A percentile compares a stretch with the other conserved stretches of the same genome.
Conservation (phyloP, 352 stramenopile genomes). For the Phytophthora melonis region DNA sequence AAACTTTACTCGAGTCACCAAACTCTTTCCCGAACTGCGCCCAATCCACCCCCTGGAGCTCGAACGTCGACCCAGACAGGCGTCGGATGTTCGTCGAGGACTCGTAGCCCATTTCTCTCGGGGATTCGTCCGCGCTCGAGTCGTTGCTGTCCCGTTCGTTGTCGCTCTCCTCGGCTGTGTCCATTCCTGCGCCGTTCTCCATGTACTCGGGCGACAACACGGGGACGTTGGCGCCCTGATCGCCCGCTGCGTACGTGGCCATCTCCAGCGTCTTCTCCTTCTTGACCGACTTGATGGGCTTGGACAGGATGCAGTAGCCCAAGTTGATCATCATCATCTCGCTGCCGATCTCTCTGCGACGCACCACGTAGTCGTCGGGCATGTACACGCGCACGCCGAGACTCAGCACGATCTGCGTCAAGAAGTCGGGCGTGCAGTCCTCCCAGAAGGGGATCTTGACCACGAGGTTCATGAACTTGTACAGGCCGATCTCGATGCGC, state of each 20-base stretch:
- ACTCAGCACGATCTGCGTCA: neutral
- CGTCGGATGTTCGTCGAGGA: too few relatives aligned
- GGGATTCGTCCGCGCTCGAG: too few relatives aligned
- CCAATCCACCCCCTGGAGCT: too few relatives aligned
- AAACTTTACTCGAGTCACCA: neutral
- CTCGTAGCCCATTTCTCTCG: too few relatives aligned
- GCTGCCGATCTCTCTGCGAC: neutral
- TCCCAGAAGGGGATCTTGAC: neutral
- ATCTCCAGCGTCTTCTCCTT: neutral
- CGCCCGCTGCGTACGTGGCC: too few relatives aligned
- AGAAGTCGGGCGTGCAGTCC: neutral
- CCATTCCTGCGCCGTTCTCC: too few relatives aligned
- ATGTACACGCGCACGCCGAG: neutral
- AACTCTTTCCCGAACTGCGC: neutral
- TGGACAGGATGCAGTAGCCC: neutral
- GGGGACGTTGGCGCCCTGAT: neutral
- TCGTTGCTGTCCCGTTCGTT: too few relatives aligned
- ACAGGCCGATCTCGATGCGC: neutral
- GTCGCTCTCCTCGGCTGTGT: too few relatives aligned
- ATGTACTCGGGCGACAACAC: too few relatives aligned
- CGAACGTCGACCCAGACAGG: too few relatives aligned
- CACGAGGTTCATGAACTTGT: neutral
- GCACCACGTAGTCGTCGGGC: neutral
- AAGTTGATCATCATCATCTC: neutral
- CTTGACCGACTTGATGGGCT: neutral